phyloP scores from a whole-genome alignment of 495 filamentous ascomycete species.

The Bombardia bombarda region DNA sequence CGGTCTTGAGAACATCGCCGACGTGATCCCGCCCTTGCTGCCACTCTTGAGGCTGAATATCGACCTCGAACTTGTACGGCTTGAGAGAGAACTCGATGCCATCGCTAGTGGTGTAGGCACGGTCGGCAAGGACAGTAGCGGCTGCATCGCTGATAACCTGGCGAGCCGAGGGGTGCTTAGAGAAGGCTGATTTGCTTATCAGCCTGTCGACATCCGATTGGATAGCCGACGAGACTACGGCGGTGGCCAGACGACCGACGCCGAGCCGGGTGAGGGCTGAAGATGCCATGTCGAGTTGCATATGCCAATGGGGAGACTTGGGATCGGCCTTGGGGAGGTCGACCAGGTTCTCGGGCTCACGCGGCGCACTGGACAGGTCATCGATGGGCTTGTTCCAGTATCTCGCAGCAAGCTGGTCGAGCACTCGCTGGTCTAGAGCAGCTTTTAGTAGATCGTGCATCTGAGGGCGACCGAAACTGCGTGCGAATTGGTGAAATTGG shows the following conservation, averaged over 20 bases:
- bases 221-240: constrained; percentile 79
- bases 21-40: constrained; percentile 71
- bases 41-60: constrained; percentile 89
- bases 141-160: constrained; percentile 87
- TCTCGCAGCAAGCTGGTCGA: constrained; percentile 87
- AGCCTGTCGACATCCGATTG: constrained; percentile 77
- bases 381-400: constrained; percentile 98
- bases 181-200: constrained; percentile 70
- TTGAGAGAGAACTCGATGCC: constrained; percentile 99
- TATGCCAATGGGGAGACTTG: constrained; percentile 82
- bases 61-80: constrained; percentile 95
- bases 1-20: constrained; percentile 66
- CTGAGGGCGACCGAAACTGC: constrained; percentile 80
- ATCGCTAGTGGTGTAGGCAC: constrained; percentile 92
- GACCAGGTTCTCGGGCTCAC: constrained; percentile 63
- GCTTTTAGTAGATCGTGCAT: constrained; percentile 84
- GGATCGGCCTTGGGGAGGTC: constrained; percentile 76
- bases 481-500: constrained; percentile 87
- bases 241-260: constrained; percentile 86
- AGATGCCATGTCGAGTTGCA: constrained; percentile 87
- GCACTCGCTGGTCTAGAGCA: constrained; percentile 87
- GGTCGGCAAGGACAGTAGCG: constrained; percentile 79
- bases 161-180: constrained; percentile 81
- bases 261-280: constrained; percentile 88
- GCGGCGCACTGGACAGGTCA: constrained; percentile 52